Evolutionary conservation across 192 early-diverging fungal species (phyloP), one percentile per base, ranked within the genome.

Genomic region (Coemansia sp.): DNA sequence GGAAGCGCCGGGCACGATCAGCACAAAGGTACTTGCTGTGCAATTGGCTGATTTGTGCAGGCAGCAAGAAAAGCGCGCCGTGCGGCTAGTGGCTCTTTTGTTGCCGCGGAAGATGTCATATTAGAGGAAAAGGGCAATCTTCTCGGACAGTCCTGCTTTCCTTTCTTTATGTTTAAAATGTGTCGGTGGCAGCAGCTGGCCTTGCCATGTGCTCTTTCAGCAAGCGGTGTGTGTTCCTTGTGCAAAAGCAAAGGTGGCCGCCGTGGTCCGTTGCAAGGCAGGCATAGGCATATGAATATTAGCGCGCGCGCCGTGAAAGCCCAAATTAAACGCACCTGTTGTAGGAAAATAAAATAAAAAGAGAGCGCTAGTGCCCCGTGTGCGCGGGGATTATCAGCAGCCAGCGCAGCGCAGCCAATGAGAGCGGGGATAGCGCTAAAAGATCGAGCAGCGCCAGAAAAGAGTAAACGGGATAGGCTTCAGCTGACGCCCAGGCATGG

Each of bases 311-410:
- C 42, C 42, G 42, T 45, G 42, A 45, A 45, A 45, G 10, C 12
- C 10, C 42, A 2, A 7, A 45, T 45, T 45, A 45, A 11, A 45
- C 42, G 42, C 42, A 14, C 5, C 42, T 14, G 3, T 12, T 11
- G 42, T 5, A 12, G 12, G 10, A 45, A 45, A 45, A 45, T 16
- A 14, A 45, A 45, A 45, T 4, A 10, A 38, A 38, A 38, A 10
- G 42, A n/a, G n/a, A 50, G 49, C 54, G 54, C 54, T 56, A 31
- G 32, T 56, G 32, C 31, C 31, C 42, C 54, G 32, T 56, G 32
- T 56, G 54, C 30, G 54, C 54, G 54, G 54, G 54, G 54, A 56
- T 33, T 56, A 56, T 56, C 54, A 30, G 54, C 5, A 16, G 42
- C 16, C 5, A 2, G 42, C 42, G 11, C 2, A 7, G 12, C 5